A percentile compares a stretch with the other conserved stretches of the same genome.
phyloP scores from a whole-genome alignment of 2,329 filamentous ascomycete species.

The Didymella exigua region DNA sequence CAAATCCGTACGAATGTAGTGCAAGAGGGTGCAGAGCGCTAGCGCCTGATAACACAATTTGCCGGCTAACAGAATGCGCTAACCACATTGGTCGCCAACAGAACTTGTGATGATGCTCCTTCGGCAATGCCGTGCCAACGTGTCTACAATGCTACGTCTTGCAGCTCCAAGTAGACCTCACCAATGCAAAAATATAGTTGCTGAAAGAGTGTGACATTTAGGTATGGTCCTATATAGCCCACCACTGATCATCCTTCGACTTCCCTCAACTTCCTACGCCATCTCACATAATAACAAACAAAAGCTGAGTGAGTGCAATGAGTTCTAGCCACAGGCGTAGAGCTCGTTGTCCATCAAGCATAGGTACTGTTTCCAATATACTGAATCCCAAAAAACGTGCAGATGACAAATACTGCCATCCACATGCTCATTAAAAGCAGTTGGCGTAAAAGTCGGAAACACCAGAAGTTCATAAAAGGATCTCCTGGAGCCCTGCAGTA shows the following conservation, averaged over 20 bases:
- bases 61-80: conserved; percentile 21
- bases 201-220: conserved; percentile 47
- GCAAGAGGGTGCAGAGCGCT: conserved; percentile 2
- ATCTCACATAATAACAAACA: conserved; percentile 19
- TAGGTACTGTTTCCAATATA: conserved; percentile 20
- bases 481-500: conserved; percentile 22
- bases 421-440: conserved; percentile 45
- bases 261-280: conserved; percentile 14
- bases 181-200: background rate
- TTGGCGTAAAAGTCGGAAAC: conserved; percentile 36
- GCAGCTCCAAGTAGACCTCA: background rate
- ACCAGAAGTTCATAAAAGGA: conserved; percentile 36
- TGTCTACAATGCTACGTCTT: background rate
- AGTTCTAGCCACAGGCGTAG: conserved; percentile 44
- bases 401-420: conserved; percentile 29
- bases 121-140: conserved; percentile 11
- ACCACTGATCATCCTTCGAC: conserved; percentile 7
- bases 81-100: conserved; percentile 26
- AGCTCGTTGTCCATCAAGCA: conserved; percentile 38
- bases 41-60: conserved; percentile 31
- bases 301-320: conserved; percentile 44
- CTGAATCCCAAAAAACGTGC: conserved; percentile 22
- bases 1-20: conserved; percentile 18
- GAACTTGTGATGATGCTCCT: conserved; percentile 22
- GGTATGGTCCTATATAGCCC: conserved; percentile 42